A percentile compares a stretch with the other conserved stretches of the same genome.
Conservation (phyloP, 495 filamentous ascomycete genomes). For the Cetradonia linearis region DNA sequence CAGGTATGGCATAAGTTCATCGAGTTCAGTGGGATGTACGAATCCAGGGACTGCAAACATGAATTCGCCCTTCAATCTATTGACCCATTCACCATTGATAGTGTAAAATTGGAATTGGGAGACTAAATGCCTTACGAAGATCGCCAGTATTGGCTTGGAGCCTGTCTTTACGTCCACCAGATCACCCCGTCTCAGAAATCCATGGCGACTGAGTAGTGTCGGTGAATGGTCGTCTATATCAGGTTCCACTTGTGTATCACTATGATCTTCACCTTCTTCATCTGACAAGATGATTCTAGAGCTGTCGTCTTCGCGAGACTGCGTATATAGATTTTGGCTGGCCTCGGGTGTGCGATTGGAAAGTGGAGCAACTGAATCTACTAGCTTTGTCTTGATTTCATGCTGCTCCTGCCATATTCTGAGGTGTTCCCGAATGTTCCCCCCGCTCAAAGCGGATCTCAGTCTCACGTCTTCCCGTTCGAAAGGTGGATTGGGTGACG, state of each 20-base stretch:
- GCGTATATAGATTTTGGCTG: slow-evolving; percentile 11
- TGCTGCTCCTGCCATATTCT: slow-evolving; percentile 30
- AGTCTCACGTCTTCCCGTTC: background rate
- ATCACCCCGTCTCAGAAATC: slow-evolving; percentile 56
- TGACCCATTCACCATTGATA: slow-evolving; percentile 61
- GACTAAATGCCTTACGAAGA: slow-evolving; percentile 57
- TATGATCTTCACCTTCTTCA: slow-evolving; percentile 32
- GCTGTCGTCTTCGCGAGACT: slow-evolving; percentile 18
- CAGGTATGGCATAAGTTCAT: slow-evolving; percentile 51
- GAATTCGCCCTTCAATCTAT: slow-evolving; percentile 35
- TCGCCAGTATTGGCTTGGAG: slow-evolving; percentile 46
- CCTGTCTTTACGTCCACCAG: slow-evolving; percentile 50
- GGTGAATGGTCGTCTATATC: slow-evolving; percentile 30
- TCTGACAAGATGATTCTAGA: slow-evolving; percentile 17
- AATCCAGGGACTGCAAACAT: slow-evolving; percentile 59
- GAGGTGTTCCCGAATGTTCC: slow-evolving; percentile 29
- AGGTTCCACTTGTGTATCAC: slow-evolving; percentile 28
- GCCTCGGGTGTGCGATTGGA: background rate
- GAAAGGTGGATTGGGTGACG: background rate
- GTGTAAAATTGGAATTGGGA: slow-evolving; percentile 63
- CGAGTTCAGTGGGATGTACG: slow-evolving; percentile 44
- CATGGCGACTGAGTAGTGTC: slow-evolving; percentile 27
- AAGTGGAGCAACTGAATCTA: background rate
- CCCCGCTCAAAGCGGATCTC: background rate
- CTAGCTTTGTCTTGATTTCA: background rate